A percentile compares a stretch with the other conserved stretches of the same genome.
Conservation (phyloP, 306 rosid species). For the Trichosanthes truncata region DNA sequence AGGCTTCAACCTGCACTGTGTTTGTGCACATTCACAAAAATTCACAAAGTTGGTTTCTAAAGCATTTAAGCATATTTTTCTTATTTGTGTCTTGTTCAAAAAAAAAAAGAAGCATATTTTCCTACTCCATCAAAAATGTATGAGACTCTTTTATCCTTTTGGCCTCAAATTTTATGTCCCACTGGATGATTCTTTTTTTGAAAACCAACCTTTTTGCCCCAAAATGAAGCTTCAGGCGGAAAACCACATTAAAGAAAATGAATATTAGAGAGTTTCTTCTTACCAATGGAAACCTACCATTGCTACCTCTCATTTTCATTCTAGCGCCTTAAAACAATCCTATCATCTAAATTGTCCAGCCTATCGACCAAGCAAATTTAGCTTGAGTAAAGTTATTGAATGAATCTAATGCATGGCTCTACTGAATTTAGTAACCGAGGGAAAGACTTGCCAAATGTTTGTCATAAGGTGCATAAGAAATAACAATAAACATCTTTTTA, state of each 20-base stretch:
- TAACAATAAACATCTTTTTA: neutral
- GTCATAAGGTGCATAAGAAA: neutral
- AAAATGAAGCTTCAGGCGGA: neutral
- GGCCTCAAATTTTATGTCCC: neutral
- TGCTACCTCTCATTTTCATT: neutral
- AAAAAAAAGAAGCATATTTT: no score
- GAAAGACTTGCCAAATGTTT: neutral
- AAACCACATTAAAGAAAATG: neutral
- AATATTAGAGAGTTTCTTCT: neutral
- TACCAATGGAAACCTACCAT: neutral
- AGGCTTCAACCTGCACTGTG: neutral
- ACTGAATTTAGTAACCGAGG: neutral
- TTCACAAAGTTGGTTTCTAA: neutral
- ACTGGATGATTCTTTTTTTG: neutral
- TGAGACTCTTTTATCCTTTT: neutral
- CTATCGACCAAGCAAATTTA: neutral
- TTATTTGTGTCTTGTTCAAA: neutral
- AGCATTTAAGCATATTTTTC: neutral
- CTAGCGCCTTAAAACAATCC: neutral
- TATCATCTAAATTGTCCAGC: neutral
- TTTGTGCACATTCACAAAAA: neutral
- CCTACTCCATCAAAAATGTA: neutral
- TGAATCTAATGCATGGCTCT: neutral
- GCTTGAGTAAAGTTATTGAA: neutral
- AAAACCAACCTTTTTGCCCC: neutral